Conservation (phyloP, 331 rosid genomes). For the Telfairia occidentalis region DNA sequence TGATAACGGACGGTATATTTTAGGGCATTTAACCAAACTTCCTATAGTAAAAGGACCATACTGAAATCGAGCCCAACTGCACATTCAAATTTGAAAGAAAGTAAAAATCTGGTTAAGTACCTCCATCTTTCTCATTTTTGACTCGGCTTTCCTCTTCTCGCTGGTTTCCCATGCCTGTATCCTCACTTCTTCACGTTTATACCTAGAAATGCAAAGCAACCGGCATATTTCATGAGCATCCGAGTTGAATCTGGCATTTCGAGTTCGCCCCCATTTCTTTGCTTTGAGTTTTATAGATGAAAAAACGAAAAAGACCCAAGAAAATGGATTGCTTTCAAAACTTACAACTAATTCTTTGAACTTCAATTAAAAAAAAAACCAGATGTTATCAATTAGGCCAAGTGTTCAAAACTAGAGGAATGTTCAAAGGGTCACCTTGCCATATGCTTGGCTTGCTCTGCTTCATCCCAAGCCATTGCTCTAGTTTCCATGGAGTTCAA, state of each 20-base stretch:
- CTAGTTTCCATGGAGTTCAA: slow-evolving; percentile 53
- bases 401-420: neutral
- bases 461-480: slow-evolving; percentile 96
- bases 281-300: neutral
- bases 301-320: neutral
- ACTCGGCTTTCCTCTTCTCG: slow-evolving; percentile 88
- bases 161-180: slow-evolving; percentile 96
- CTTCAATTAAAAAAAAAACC: neutral
- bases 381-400: neutral
- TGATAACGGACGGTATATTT: no score
- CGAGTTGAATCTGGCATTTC: neutral
- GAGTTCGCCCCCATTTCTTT: neutral
- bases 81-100: neutral
- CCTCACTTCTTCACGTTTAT: slow-evolving; percentile 86
- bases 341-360: neutral
- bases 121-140: slow-evolving; percentile 92
- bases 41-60: neutral
- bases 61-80: neutral
- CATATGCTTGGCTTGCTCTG: slow-evolving; percentile 78
- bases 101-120: slow-evolving; percentile 23
- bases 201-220: slow-evolving; percentile 30
- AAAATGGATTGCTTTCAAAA: neutral
- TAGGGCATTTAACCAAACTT: neutral
- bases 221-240: neutral
- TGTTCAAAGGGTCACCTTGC: slow-evolving; percentile 47